These are phyloP conservation scores for Lycium ferocissimum DNA, from an alignment of 257 asterid genomes.

Conservation along the genomic window DNA sequence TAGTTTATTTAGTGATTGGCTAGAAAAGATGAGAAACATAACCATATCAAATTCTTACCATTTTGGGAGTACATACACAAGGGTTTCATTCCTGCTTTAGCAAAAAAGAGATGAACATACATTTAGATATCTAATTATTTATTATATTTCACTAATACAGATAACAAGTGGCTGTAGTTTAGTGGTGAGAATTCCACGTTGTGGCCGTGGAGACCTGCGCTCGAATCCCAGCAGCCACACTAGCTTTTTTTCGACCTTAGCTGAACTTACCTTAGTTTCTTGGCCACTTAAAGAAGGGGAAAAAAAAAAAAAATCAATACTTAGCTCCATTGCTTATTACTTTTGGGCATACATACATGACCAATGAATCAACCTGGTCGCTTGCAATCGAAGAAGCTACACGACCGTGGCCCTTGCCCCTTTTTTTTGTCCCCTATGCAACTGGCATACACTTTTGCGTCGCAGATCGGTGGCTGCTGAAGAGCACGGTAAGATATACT, in stretches of 20 bases:
- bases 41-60: background rate
- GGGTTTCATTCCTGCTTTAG: background rate
- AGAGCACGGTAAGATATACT: accelerated
- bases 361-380: background rate
- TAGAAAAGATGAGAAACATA: too few species aligned
- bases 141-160: too few species aligned
- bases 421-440: constrained; percentile 17
- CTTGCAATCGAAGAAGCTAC: background rate
- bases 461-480: background rate
- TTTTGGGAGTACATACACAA: too few species aligned
- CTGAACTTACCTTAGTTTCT: background rate
- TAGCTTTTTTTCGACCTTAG: too few species aligned
- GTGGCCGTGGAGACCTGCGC: constrained; percentile 99
- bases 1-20: background rate
- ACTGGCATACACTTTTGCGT: background rate
- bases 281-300: too few species aligned
- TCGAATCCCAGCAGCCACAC: constrained; percentile 99
- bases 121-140: too few species aligned
- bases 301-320: too few species aligned
- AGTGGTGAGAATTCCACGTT: constrained; percentile 98
- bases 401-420: background rate
- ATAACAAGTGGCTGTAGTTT: constrained; percentile 79
- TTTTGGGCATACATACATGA: too few species aligned
- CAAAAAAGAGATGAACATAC: too few species aligned
- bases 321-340: too few species aligned